Conservation (phyloP, 2,329 filamentous ascomycete species). For the Aspergillus fijiensis region DNA sequence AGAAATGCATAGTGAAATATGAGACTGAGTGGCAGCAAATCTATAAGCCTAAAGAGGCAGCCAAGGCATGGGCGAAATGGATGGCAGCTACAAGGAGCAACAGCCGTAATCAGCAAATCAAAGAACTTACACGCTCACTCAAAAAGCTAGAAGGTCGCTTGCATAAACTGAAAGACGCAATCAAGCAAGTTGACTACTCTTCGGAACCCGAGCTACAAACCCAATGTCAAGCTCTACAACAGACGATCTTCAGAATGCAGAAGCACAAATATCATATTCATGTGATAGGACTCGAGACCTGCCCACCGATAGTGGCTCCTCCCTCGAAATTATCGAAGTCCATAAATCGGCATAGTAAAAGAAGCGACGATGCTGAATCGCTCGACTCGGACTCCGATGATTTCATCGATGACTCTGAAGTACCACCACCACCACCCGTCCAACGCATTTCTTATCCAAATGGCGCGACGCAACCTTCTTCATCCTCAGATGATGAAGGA, state of each 20-base stretch:
- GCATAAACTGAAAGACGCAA: slow-evolving; percentile 54
- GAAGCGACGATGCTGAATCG: slow-evolving; percentile 33
- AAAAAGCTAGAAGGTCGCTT: slow-evolving; percentile 54
- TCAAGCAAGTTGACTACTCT: slow-evolving; percentile 55
- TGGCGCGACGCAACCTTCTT: background rate
- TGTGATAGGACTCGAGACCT: slow-evolving; percentile 38
- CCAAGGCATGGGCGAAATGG: slow-evolving; percentile 65
- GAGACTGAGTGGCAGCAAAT: slow-evolving; percentile 58
- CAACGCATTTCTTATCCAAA: background rate
- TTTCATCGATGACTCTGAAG: slow-evolving; percentile 31
- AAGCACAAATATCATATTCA: slow-evolving; percentile 46
- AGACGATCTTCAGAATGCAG: slow-evolving; percentile 61
- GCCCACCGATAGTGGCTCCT: slow-evolving; percentile 27
- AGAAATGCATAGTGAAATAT: slow-evolving; percentile 54
- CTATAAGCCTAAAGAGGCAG: slow-evolving; percentile 56
- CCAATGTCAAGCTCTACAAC: slow-evolving; percentile 62
- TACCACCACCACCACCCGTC: background rate
- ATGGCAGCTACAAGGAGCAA: slow-evolving; percentile 48
- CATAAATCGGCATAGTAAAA: slow-evolving; percentile 2
- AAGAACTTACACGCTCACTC: slow-evolving; percentile 45
- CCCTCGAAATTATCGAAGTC: slow-evolving; percentile 14
- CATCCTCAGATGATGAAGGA: slow-evolving; percentile 24
- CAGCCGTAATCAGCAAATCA: slow-evolving; percentile 46
- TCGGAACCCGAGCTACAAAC: slow-evolving; percentile 53
- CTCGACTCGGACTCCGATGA: slow-evolving; percentile 33